Percentiles rank a stretch among this genome's conserved stretches.
These are phyloP conservation scores for Rosa multiflora DNA, from an alignment of 306 rosid genomes.

Conservation along the genomic window DNA sequence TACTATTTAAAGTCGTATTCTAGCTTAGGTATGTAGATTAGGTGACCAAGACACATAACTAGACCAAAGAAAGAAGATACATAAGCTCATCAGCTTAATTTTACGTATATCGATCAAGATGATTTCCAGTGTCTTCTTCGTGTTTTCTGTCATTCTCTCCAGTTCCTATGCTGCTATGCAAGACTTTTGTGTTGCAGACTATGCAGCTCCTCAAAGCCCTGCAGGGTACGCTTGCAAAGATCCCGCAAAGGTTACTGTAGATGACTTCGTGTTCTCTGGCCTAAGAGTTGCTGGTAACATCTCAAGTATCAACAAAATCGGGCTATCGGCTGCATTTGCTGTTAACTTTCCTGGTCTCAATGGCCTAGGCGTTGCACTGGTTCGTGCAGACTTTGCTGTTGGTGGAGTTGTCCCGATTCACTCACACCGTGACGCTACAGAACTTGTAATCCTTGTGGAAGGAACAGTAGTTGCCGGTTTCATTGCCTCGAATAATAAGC, in stretches of 20 bases:
- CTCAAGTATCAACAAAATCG: conserved; percentile 50
- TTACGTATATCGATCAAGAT: neutral
- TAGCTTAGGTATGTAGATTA: neutral
- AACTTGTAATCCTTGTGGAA: conserved; percentile 30
- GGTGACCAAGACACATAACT: neutral
- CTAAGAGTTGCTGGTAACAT: conserved; percentile 54
- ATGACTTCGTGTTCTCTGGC: conserved; percentile 52
- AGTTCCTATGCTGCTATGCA: conserved; percentile 47
- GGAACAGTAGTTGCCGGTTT: conserved; percentile 57
- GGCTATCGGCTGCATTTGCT: conserved; percentile 45
- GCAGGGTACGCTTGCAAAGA: conserved; percentile 64
- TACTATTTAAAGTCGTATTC: neutral
- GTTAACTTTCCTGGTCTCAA: conserved; percentile 54
- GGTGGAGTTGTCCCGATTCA: conserved; percentile 64
- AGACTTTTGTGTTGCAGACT: conserved; percentile 72
- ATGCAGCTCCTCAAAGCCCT: conserved; percentile 39
- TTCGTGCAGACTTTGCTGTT: conserved; percentile 47
- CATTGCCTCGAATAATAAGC: conserved; percentile 45
- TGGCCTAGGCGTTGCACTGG: conserved; percentile 57
- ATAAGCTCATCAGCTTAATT: neutral
- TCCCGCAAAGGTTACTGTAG: conserved; percentile 36
- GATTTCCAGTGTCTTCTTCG: conserved; percentile 31
- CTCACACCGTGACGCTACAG: conserved; percentile 61
- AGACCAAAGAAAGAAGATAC: neutral
- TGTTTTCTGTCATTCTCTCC: conserved; percentile 30